Evolutionary conservation across 2,329 filamentous ascomycete genomes (phyloP).

Genomic region (Arthrobotrys entomopaga): DNA sequence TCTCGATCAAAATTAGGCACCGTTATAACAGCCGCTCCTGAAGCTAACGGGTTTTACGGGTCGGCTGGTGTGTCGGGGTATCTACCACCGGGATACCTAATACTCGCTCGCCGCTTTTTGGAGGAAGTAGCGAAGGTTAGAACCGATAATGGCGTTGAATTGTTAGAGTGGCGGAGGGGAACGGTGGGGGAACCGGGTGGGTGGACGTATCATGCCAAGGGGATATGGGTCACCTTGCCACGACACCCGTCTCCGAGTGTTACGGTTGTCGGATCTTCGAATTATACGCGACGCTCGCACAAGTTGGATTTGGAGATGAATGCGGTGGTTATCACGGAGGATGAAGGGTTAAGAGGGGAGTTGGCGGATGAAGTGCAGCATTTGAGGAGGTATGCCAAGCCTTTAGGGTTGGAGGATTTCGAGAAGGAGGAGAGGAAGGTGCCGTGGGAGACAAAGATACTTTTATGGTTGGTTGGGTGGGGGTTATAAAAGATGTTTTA

Average conservation of each 20-base stretch:
- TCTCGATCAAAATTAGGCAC: conserved; percentile 77
- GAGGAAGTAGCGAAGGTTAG: conserved; percentile 69
- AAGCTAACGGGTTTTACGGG: conserved; percentile 94
- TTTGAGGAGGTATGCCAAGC: conserved; percentile 77
- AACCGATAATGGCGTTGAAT: conserved; percentile 70
- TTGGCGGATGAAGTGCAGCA: conserved; percentile 83
- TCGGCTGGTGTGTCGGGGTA: conserved; percentile 89
- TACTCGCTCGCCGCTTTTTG: conserved; percentile 84
- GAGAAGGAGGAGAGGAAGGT: conserved; percentile 83
- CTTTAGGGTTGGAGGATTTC: conserved; percentile 80
- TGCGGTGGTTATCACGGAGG: conserved; percentile 82
- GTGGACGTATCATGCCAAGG: conserved; percentile 99
- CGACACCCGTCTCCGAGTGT: conserved; percentile 75
- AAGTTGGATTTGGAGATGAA: conserved; percentile 91
- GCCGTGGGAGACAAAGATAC: conserved; percentile 74
- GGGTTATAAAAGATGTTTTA: conserved; percentile 23
- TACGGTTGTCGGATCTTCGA: conserved; percentile 87
- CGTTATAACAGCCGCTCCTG: conserved; percentile 89
- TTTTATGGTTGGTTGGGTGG: conserved; percentile 57
- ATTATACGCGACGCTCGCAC: conserved; percentile 95
- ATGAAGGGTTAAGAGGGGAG: conserved; percentile 75
- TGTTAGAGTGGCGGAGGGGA: conserved; percentile 89
- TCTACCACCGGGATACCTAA: conserved; percentile 89
- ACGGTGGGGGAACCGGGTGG: conserved; percentile 81
- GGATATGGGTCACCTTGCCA: conserved; percentile 85